Evolutionary conservation across 176 grass and related monocot genomes (phyloP), one percentile per base, ranked within the genome.

Genomic region (Phoenix dactylifera): DNA sequence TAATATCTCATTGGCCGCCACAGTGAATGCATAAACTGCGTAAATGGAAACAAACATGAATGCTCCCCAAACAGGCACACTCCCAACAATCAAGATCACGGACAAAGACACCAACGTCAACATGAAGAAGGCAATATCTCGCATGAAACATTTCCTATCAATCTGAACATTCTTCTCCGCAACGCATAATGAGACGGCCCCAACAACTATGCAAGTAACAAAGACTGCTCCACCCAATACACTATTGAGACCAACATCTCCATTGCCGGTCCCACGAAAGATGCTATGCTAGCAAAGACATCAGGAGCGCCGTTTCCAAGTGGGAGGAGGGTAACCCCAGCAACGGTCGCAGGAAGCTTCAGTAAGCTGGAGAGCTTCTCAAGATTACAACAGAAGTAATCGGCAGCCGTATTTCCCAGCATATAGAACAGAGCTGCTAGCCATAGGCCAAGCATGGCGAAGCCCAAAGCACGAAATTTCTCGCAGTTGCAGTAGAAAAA

Each of bases 301-400:
- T 98, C 93, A 26, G 93, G 87, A 15, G 93, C 93, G 24, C 93
- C 93, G 61, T 98, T 98, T 61, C 93, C 93, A 54, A 98, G 83
- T 7, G 93, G 93, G 24, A 98, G 87, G 56, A 98, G 60, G 0
- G 93, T 88, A 5, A 98, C 93, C 5, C 93, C 93, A 2, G 93
- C 87, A 59, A 98, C 81, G 0, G 93, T 98, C 0, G 93, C 87
- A 5, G 93, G 93, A 18, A 98, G 77, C 50, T 78, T 60, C 49
- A 98, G 73, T 63, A 98, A 81, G 0, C 58, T 84, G 0, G 93
- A 92, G 59, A 98, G 89, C 84, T 98, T 98, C 79, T 98, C 93
- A 0, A 98, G 73, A 65, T 88, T 98, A 75, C 87, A 98, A 69
- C 93, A 98, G 76, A 98, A 98, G 76, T 89, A 98, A 60, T 98